Conservation (phyloP, 768 basidiomycete species). For the Leccinum rimulosum region DNA sequence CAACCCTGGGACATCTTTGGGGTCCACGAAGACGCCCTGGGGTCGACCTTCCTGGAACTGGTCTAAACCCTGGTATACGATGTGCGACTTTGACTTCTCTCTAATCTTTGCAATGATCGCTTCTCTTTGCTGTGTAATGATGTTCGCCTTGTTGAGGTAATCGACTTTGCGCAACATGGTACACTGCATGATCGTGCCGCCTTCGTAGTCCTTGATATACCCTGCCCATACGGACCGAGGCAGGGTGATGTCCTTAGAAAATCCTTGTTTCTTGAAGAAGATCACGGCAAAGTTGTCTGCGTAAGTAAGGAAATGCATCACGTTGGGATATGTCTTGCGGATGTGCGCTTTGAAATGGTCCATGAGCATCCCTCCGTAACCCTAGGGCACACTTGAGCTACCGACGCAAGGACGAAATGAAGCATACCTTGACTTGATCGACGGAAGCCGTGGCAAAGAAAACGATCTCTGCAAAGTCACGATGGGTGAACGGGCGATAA, state of each 20-base stretch:
- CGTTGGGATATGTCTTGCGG: slow-evolving; percentile 73
- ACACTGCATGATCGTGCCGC: slow-evolving; percentile 99
- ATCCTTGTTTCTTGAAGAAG: slow-evolving; percentile 99
- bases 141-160: slow-evolving; percentile 78
- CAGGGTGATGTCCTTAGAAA: slow-evolving; percentile 95
- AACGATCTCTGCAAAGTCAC: slow-evolving; percentile 96
- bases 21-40: slow-evolving; percentile 55
- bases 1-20: slow-evolving; percentile 84
- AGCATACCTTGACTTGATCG: slow-evolving; percentile 90
- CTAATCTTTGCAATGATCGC: slow-evolving; percentile 88
- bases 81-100: slow-evolving; percentile 80
- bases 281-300: slow-evolving; percentile 99
- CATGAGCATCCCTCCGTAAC: slow-evolving; percentile 98
- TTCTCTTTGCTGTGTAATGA: slow-evolving; percentile 80
- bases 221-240: slow-evolving; percentile 92
- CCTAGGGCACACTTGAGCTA: slow-evolving; percentile 45
- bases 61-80: slow-evolving; percentile 76
- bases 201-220: slow-evolving; percentile 99
- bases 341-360: slow-evolving; percentile 97
- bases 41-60: slow-evolving; percentile 64
- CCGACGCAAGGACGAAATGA: neutral
- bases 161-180: slow-evolving; percentile 91
- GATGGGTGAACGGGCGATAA: slow-evolving; percentile 92
- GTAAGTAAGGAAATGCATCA: slow-evolving; percentile 96
- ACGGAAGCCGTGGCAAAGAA: slow-evolving; percentile 97